These are phyloP conservation scores for Pythium periplocum DNA, from an alignment of 352 stramenopile species.

Conservation along the genomic window DNA sequence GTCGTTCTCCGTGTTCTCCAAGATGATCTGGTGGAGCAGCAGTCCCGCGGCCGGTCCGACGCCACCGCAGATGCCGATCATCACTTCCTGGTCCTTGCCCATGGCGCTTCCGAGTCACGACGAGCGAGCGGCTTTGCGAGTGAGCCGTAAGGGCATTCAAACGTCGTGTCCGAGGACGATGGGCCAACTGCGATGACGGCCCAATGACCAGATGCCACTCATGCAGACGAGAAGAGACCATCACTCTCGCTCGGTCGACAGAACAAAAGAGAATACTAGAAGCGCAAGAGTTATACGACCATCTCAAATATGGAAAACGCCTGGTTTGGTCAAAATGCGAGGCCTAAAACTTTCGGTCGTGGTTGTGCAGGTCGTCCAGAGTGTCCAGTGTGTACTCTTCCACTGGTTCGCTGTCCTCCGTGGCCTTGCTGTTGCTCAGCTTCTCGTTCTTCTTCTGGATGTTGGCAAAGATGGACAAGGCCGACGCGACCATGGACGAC, in stretches of 20 bases:
- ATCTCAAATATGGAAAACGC: too few relatives aligned
- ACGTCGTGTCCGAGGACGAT: too few relatives aligned
- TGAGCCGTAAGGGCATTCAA: too few relatives aligned
- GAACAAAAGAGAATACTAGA: too few relatives aligned
- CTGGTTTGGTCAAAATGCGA: not conserved
- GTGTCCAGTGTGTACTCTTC: slow-evolving; percentile 70
- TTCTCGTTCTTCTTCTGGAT: slow-evolving; percentile 78
- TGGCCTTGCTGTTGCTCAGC: slow-evolving; percentile 12
- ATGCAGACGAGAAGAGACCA: too few relatives aligned
- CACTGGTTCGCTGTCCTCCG: slow-evolving; percentile 16
- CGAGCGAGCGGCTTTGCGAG: too few relatives aligned
- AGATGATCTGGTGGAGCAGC: slow-evolving; percentile 67
- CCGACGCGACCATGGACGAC: slow-evolving; percentile 87
- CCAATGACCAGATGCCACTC: not conserved
- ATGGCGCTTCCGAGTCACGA: slow-evolving; percentile 9
- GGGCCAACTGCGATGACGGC: too few relatives aligned
- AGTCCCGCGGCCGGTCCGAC: slow-evolving; percentile 63
- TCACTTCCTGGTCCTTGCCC: slow-evolving; percentile 30
- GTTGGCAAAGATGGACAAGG: slow-evolving; percentile 84
- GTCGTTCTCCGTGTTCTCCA: slow-evolving; percentile 60
- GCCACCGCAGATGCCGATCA: slow-evolving; percentile 72
- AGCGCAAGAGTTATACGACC: too few relatives aligned
- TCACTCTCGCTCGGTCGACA: too few relatives aligned
- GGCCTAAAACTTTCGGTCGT: slow-evolving; percentile 8
- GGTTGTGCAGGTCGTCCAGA: slow-evolving; percentile 22